Evolutionary conservation across 2,329 filamentous ascomycete genomes (phyloP).

Genomic region (Fusarium devonianum): DNA sequence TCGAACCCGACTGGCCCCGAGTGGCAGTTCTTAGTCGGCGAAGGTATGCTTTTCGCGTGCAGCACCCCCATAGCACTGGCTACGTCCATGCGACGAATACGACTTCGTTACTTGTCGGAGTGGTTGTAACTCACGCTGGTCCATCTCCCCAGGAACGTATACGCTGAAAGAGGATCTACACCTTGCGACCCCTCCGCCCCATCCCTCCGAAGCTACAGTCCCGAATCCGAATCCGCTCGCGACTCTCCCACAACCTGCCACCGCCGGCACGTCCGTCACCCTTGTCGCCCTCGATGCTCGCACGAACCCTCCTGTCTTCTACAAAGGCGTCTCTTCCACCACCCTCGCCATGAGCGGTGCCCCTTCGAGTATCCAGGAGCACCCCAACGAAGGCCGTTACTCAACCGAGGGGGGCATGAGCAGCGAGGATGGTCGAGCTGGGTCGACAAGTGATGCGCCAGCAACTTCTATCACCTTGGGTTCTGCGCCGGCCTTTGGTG

Average conservation of each 20-base stretch:
- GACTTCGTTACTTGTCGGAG: background rate
- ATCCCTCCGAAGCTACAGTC: slow-evolving; percentile 90
- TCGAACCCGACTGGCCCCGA: slow-evolving; percentile 81
- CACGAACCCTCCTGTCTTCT: slow-evolving; percentile 60
- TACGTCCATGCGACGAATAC: background rate
- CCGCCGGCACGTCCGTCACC: slow-evolving; percentile 83
- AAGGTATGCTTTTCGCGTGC: too few relatives aligned
- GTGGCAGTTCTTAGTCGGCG: slow-evolving; percentile 89
- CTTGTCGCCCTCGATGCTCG: slow-evolving; percentile 75
- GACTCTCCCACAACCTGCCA: slow-evolving; percentile 83
- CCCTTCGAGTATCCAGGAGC: slow-evolving; percentile 65
- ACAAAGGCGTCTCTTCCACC: slow-evolving; percentile 60
- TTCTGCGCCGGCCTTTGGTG: slow-evolving; percentile 77
- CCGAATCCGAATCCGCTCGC: slow-evolving; percentile 90
- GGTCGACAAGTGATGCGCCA: slow-evolving; percentile 60
- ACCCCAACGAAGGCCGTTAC: slow-evolving; percentile 64
- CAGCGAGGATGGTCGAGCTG: slow-evolving; percentile 63
- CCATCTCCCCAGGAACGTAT: slow-evolving; percentile 73
- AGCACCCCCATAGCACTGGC: too few relatives aligned
- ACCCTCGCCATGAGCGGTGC: slow-evolving; percentile 55
- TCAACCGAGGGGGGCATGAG: slow-evolving; percentile 67
- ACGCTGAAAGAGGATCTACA: slow-evolving; percentile 88
- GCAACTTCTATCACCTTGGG: slow-evolving; percentile 51
- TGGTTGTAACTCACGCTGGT: slow-evolving; percentile 26
- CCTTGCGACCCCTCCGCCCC: slow-evolving; percentile 91